phyloP scores from a whole-genome alignment of 176 grass and related monocot species.

The Oryza glumipatula region DNA sequence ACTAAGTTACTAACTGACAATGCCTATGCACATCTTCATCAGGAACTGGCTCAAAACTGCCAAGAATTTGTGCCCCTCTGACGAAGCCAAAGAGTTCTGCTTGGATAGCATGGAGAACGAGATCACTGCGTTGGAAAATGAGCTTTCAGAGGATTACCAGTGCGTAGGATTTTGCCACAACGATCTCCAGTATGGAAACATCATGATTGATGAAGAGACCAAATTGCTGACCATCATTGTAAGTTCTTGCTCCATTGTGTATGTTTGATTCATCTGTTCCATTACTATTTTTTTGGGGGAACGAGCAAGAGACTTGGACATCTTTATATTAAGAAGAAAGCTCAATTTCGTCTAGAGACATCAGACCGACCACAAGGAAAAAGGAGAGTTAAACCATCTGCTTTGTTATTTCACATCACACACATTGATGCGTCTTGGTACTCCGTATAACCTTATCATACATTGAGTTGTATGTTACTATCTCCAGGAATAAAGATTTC shows the following conservation, averaged over 20 bases:
- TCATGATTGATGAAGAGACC: constrained; percentile 95
- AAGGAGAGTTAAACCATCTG: no score
- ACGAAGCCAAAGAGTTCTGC: constrained; percentile 62
- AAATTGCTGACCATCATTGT: constrained; percentile 80
- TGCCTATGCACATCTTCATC: constrained; percentile 20
- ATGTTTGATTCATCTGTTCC: not conserved
- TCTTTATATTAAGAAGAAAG: no score
- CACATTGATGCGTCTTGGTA: not conserved
- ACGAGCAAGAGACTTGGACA: no score
- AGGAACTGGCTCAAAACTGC: constrained; percentile 77
- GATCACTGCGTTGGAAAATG: constrained; percentile 64
- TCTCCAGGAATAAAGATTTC: not conserved
- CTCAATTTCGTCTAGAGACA: no score
- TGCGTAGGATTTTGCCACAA: constrained; percentile 87
- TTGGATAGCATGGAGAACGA: constrained; percentile 70
- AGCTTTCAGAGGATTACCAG: constrained; percentile 49
- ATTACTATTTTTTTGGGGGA: no score
- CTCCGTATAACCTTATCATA: not conserved
- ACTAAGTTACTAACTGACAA: constrained; percentile 39
- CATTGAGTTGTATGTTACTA: not conserved
- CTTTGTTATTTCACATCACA: not conserved
- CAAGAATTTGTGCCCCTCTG: constrained; percentile 54
- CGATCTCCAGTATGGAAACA: constrained; percentile 95
- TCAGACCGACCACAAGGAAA: no score
- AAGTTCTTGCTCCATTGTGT: constrained; percentile 35